Evolutionary conservation across 768 basidiomycete genomes (phyloP).

Genomic region (Calocybe gangraenosa): DNA sequence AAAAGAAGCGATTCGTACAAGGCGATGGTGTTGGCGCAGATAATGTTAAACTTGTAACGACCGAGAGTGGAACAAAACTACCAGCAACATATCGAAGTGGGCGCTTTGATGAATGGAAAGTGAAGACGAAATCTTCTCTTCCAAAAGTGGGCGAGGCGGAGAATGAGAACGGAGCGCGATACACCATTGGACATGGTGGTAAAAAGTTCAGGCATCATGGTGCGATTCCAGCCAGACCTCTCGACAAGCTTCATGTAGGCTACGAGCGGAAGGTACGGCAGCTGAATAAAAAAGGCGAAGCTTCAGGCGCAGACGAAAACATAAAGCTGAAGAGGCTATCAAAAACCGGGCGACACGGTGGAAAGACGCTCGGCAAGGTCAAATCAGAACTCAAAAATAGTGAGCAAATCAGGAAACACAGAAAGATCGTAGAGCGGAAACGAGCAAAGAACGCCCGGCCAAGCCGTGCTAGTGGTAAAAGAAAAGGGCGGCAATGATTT

Average conservation of each 20-base stretch:
- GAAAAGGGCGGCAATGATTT: slow-evolving; percentile 39
- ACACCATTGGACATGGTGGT: slow-evolving; percentile 41
- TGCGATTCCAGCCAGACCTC: slow-evolving; percentile 59
- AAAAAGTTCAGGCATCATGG: slow-evolving; percentile 75
- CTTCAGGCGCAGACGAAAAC: slow-evolving; percentile 21
- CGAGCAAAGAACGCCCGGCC: slow-evolving; percentile 82
- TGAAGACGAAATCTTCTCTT: slow-evolving; percentile 65
- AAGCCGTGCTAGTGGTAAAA: slow-evolving; percentile 26
- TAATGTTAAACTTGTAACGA: slow-evolving; percentile 90
- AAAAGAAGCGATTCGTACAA: slow-evolving; percentile 91
- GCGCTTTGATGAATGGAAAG: slow-evolving; percentile 93
- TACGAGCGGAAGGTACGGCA: slow-evolving; percentile 74
- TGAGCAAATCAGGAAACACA: slow-evolving; percentile 80
- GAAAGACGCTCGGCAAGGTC: slow-evolving; percentile 58
- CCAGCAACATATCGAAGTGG: slow-evolving; percentile 93
- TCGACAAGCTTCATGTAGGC: slow-evolving; percentile 67
- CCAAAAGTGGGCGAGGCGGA: slow-evolving; percentile 86
- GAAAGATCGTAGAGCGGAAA: slow-evolving; percentile 60
- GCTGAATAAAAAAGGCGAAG: slow-evolving; percentile 51
- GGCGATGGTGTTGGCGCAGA: slow-evolving; percentile 85
- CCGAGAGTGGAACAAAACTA: slow-evolving; percentile 87
- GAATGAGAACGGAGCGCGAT: slow-evolving; percentile 30
- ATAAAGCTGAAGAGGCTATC: slow-evolving; percentile 16
- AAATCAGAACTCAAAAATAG: slow-evolving; percentile 83
- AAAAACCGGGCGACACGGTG: slow-evolving; percentile 41